Percentiles rank a stretch among this genome's conserved stretches.
These are phyloP conservation scores for Capronia epimyces DNA, from an alignment of 2,329 filamentous ascomycete genomes.

Conservation along the genomic window DNA sequence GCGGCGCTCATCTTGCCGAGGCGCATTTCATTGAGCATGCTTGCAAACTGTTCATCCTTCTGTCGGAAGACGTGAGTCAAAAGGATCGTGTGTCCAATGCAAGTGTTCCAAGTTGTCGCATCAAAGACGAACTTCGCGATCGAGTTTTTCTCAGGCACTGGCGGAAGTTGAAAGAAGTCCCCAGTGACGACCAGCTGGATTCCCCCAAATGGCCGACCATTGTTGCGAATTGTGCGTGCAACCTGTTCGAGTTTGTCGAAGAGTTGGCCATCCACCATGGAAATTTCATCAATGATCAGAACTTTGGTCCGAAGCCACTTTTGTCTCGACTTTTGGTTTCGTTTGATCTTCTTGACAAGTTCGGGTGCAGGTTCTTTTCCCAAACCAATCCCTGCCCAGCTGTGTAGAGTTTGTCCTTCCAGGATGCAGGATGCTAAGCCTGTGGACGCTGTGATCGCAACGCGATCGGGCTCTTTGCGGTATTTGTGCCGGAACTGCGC, in stretches of 20 bases:
- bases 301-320: slow-evolving; percentile 86
- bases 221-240: slow-evolving; percentile 78
- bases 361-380: slow-evolving; percentile 80
- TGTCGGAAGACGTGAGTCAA: slow-evolving; percentile 95
- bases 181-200: slow-evolving; percentile 95
- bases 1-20: slow-evolving; percentile 71
- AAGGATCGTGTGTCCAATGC: slow-evolving; percentile 91
- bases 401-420: slow-evolving; percentile 90
- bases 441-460: slow-evolving; percentile 92
- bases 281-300: slow-evolving; percentile 89
- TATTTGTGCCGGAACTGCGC: slow-evolving; percentile 71
- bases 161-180: slow-evolving; percentile 95
- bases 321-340: slow-evolving; percentile 79
- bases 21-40: slow-evolving; percentile 97
- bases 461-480: slow-evolving; percentile 67
- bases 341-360: slow-evolving; percentile 83
- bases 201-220: slow-evolving; percentile 86
- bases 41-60: slow-evolving; percentile 80
- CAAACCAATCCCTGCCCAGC: slow-evolving; percentile 89
- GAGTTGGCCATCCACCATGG: slow-evolving; percentile 95
- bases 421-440: slow-evolving; percentile 95
- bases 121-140: slow-evolving; percentile 88
- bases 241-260: slow-evolving; percentile 94
- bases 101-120: slow-evolving; percentile 82
- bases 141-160: slow-evolving; percentile 72